phyloP scores from a whole-genome alignment of 1,284 basidiomycete genomes.

The Austroboletus niveus region DNA sequence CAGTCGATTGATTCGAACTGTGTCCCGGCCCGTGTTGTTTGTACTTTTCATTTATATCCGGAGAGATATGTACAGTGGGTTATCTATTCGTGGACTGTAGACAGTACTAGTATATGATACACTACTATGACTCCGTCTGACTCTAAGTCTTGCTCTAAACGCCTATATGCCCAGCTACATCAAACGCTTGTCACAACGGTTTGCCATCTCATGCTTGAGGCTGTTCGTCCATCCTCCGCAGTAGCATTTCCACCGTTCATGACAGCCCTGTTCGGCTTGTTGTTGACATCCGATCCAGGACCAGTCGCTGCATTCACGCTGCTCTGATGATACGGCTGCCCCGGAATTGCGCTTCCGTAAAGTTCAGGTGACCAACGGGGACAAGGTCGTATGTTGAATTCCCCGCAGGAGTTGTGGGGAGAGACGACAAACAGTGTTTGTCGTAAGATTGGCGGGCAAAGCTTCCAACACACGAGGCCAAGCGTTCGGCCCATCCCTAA shows the following conservation, averaged over 20 bases:
- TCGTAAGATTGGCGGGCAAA: constrained; percentile 68
- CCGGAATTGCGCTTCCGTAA: constrained; percentile 65
- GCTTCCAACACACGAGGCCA: constrained; percentile 82
- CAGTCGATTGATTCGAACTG: constrained; percentile 15
- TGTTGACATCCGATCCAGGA: constrained; percentile 43
- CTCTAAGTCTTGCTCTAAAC: too few relatives aligned
- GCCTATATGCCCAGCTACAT: constrained; percentile 79
- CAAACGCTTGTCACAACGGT: constrained; percentile 79
- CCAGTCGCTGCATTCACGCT: constrained; percentile 54
- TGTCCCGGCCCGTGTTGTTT: neutral
- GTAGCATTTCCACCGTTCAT: constrained; percentile 71
- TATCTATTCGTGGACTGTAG: constrained; percentile 9
- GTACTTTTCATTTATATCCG: neutral
- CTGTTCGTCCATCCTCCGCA: constrained; percentile 66
- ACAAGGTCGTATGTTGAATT: constrained; percentile 67
- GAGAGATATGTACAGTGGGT: constrained; percentile 6
- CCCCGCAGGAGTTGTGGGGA: constrained; percentile 47
- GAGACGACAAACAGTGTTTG: constrained; percentile 26
- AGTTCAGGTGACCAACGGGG: constrained; percentile 71
- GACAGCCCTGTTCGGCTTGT: constrained; percentile 53
- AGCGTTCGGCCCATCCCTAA: constrained; percentile 71
- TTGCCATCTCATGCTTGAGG: constrained; percentile 71
- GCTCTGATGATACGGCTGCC: constrained; percentile 39
- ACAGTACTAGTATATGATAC: neutral
- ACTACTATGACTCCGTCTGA: neutral